Conservation (phyloP, 164 flowering plant genomes). For the Annona squamosa region DNA sequence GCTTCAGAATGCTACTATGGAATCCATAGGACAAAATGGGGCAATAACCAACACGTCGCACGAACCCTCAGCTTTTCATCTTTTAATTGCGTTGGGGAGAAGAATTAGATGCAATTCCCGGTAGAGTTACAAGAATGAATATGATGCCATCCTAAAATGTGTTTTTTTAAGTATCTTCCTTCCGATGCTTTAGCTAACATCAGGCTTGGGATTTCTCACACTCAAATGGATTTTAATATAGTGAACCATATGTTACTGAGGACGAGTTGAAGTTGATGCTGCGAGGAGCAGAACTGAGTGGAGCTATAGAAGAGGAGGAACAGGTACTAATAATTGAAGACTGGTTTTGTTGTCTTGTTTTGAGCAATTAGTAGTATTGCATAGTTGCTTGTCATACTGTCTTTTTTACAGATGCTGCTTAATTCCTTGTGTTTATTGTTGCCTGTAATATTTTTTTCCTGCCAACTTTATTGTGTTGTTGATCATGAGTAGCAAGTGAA, state of each 20-base stretch:
- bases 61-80: no score
- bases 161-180: background rate
- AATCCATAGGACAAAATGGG: no score
- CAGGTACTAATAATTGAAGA: constrained; percentile 43
- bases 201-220: background rate
- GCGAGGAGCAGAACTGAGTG: constrained; percentile 93
- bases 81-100: no score
- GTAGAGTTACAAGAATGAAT: background rate
- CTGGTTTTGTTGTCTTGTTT: background rate
- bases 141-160: background rate
- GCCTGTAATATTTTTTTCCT: background rate
- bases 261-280: constrained; percentile 96
- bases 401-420: background rate
- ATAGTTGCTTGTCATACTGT: background rate
- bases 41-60: no score
- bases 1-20: no score
- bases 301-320: constrained; percentile 97
- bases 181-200: background rate
- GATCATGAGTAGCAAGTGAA: no score
- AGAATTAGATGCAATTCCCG: background rate
- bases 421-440: background rate
- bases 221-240: constrained; percentile 15
- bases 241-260: constrained; percentile 97
- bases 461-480: background rate
- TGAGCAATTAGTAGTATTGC: no score